Percentiles rank a stretch among this genome's conserved stretches.
phyloP scores from a whole-genome alignment of 805 yeast genomes.

The Wickerhamiella spandovensis region DNA sequence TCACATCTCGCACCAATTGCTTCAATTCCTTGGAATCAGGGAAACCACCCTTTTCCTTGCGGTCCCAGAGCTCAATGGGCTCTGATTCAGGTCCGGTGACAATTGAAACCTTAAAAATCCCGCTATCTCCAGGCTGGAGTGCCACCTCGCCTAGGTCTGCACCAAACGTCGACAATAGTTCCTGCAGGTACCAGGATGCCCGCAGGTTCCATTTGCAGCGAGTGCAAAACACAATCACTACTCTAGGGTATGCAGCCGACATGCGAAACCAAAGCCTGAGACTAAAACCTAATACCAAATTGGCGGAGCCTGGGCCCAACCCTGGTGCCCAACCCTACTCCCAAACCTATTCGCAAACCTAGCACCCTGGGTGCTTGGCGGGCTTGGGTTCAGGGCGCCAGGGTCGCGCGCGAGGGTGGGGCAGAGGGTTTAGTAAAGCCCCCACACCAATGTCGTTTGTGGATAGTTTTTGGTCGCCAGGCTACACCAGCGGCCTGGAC shows the following conservation, averaged over 20 bases:
- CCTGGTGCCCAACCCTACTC: too few species aligned
- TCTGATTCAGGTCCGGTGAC: constrained; percentile 26
- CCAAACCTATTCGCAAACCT: too few species aligned
- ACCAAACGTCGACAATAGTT: constrained; percentile 70
- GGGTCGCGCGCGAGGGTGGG: too few species aligned
- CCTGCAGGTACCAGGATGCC: constrained; percentile 81
- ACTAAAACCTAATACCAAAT: too few species aligned
- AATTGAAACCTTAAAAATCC: constrained; percentile 47
- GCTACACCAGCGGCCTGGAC: constrained; percentile 22
- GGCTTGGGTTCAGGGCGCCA: too few species aligned
- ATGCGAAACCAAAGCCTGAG: too few species aligned
- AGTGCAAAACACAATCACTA: constrained; percentile 63
- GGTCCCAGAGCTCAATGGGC: constrained; percentile 41
- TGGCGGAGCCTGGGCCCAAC: too few species aligned
- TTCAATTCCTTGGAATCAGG: constrained; percentile 78
- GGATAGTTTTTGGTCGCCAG: constrained; percentile 19
- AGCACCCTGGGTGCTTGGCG: too few species aligned
- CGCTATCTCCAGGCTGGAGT: constrained; percentile 35
- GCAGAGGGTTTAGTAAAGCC: not conserved
- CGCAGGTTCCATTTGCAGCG: constrained; percentile 81
- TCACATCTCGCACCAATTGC: constrained; percentile 43
- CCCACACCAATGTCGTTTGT: constrained; percentile 9
- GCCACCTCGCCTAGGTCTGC: constrained; percentile 41
- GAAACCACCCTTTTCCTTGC: constrained; percentile 55
- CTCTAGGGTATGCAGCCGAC: constrained; percentile 35